Base-by-base conservation (phyloP, 768 basidiomycete species). In the Trametes cinnabarina region DNA sequence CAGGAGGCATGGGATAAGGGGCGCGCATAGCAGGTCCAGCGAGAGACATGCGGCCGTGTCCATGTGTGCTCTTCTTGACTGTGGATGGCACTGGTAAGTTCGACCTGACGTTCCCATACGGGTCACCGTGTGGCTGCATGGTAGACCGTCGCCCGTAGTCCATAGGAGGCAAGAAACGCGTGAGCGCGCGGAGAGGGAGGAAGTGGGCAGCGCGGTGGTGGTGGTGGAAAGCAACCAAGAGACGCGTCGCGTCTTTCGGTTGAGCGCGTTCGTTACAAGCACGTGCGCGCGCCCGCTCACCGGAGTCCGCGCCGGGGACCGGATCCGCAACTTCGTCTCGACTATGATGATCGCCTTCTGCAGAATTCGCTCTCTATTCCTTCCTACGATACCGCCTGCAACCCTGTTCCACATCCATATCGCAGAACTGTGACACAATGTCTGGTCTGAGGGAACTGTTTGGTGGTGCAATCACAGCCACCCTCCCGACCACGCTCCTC, bases 381-480 rank as follows among this genome's bases (percentile, higher is more conserved):
- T 22, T 34, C 30, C 48, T 23, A n/a, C n/a, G n/a, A n/a, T n/a
- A 17, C 46, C 28, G 23, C 25, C 11, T 26, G 12, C 44, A 25
- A 6, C 5, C 20, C 15, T 2, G 14, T 11, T 17, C 4, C 23
- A n/a, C n/a, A n/a, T n/a, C n/a, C n/a, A n/a, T n/a, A n/a, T n/a
- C n/a, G n/a, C n/a, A n/a, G n/a, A 20, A 17, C 6, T 8, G 73
- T 75, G 17, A 63, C 37, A 25, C n/a, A 22, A 62, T 66, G 62
- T 49, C 60, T 25, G 58, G 44, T 30, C 64, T 63, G 19, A 77
- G 80, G 61, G 70, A 79, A 6, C 82, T 99, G 0, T 99, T 94
- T 72, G 96, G 93, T 3, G 94, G 93, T 12, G 92, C 91, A 12
- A 92, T 99, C 57, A 80, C 76, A 6, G 79, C 83, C 9, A 65